Evolutionary conservation across 108 stramenopile species (phyloP).

Genomic region (Craspedostauros australis): DNA sequence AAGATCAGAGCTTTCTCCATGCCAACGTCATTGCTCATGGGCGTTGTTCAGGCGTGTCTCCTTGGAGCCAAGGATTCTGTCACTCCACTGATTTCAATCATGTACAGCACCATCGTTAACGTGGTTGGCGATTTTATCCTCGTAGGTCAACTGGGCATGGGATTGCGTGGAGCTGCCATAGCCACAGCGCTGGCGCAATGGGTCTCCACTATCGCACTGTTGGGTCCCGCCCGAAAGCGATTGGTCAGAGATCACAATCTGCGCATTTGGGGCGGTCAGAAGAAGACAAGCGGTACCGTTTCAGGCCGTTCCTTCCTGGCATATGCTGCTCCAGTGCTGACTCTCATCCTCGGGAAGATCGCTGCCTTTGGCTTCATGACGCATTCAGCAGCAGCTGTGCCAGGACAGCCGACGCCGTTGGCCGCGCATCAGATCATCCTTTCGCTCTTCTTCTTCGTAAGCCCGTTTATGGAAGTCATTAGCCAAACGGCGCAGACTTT

Average conservation of each 20-base stretch:
- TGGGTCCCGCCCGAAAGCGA: conserved; percentile 30
- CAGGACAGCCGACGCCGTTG: conserved; percentile 42
- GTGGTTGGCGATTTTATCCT: conserved; percentile 41
- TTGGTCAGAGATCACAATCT: conserved; percentile 7
- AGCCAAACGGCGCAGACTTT: conserved; percentile 48
- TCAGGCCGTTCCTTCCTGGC: conserved; percentile 30
- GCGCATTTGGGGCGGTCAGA: background rate
- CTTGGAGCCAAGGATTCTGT: conserved; percentile 53
- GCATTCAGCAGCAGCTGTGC: conserved; percentile 44
- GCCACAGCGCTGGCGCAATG: conserved; percentile 44
- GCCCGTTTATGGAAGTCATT: conserved; percentile 55
- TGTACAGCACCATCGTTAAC: conserved; percentile 39
- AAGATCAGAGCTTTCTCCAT: conserved; percentile 54
- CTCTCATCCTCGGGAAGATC: conserved; percentile 47
- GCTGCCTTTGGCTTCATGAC: conserved; percentile 62
- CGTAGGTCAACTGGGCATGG: conserved; percentile 35
- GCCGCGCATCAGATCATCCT: conserved; percentile 53
- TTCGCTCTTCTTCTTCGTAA: conserved; percentile 46
- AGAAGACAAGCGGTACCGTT: conserved; percentile 25
- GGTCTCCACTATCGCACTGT: conserved; percentile 45
- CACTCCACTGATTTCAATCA: conserved; percentile 47
- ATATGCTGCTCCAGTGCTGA: conserved; percentile 50
- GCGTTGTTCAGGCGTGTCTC: conserved; percentile 45
- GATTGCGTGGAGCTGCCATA: conserved; percentile 47
- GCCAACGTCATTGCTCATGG: conserved; percentile 46